These are phyloP conservation scores for Ephemerocybe angulata DNA, from an alignment of 768 basidiomycete species.

Conservation along the genomic window DNA sequence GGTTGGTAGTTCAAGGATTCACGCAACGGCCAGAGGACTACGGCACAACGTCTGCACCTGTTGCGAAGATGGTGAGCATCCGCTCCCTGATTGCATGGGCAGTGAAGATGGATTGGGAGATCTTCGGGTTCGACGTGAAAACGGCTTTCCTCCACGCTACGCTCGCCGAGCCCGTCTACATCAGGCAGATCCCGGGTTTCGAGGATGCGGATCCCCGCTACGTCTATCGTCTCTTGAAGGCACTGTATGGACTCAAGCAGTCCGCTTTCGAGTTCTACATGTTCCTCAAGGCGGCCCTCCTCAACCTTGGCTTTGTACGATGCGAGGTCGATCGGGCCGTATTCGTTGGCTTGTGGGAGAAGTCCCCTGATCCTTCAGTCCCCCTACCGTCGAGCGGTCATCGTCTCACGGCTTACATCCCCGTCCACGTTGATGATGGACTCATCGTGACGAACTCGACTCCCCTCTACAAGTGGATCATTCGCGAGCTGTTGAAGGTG, in stretches of 20 bases:
- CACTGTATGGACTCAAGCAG: constrained; percentile 35
- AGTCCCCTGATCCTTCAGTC: constrained; percentile 15
- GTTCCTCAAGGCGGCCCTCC: constrained; percentile 13
- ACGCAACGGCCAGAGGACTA: constrained; percentile 31
- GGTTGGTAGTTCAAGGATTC: constrained; percentile 24
- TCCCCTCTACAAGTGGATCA: constrained; percentile 18
- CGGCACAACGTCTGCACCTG: constrained; percentile 31
- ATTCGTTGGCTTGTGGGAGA: constrained; percentile 16
- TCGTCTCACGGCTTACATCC: constrained; percentile 16
- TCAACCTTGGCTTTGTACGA: constrained; percentile 11
- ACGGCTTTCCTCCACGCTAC: constrained; percentile 24
- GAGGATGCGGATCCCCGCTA: constrained; percentile 1
- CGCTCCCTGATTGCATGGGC: constrained; percentile 23
- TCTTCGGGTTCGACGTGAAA: constrained; percentile 26
- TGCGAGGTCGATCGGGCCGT: constrained; percentile 26
- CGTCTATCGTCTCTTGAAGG: constrained; percentile 16
- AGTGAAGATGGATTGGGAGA: constrained; percentile 14
- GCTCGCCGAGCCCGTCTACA: constrained; percentile 16
- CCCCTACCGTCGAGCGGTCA: constrained; percentile 14
- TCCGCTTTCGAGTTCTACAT: constrained; percentile 23
- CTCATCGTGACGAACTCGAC: constrained; percentile 17
- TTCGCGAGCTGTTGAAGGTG: neutral
- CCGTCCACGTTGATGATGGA: constrained; percentile 27
- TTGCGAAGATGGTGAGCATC: constrained; percentile 21
- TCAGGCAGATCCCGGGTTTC: constrained; percentile 19